These are phyloP conservation scores for Komagataella pastoris DNA, from an alignment of 805 yeast species.

Conservation along the genomic window DNA sequence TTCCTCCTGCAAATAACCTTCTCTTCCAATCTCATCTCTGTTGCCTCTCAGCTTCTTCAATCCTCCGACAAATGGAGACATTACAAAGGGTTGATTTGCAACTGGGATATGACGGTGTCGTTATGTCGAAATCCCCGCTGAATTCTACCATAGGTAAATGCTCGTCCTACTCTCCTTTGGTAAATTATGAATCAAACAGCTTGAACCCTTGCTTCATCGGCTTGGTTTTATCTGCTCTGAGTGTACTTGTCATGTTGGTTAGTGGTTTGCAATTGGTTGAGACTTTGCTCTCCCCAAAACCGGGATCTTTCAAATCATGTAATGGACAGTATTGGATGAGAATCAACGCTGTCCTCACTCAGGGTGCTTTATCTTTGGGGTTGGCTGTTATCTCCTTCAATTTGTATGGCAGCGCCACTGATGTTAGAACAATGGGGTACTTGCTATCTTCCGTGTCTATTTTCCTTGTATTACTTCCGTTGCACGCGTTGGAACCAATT, in stretches of 20 bases:
- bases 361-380: conserved; percentile 3
- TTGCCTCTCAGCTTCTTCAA: not conserved
- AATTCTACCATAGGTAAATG: not conserved
- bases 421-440: conserved; percentile 5
- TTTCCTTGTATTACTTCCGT: conserved; percentile 20
- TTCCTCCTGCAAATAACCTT: not conserved
- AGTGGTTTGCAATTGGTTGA: conserved; percentile 11
- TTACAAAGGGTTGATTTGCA: not conserved
- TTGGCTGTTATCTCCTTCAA: not conserved
- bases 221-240: conserved; percentile 4
- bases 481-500: conserved; percentile 30
- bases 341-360: conserved; percentile 2
- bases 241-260: conserved; percentile 5
- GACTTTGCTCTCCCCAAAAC: conserved; percentile 1
- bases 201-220: conserved; percentile 18
- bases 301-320: conserved; percentile 1
- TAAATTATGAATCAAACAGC: conserved; percentile 8
- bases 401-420: conserved; percentile 1
- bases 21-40: not conserved
- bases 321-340: conserved; percentile 4
- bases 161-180: not conserved
- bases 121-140: not conserved
- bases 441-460: conserved; percentile 5
- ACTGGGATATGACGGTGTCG: not conserved
- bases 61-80: not conserved